These are phyloP conservation scores for Anisodus acutangulus DNA, from an alignment of 257 asterid species.

Conservation along the genomic window DNA sequence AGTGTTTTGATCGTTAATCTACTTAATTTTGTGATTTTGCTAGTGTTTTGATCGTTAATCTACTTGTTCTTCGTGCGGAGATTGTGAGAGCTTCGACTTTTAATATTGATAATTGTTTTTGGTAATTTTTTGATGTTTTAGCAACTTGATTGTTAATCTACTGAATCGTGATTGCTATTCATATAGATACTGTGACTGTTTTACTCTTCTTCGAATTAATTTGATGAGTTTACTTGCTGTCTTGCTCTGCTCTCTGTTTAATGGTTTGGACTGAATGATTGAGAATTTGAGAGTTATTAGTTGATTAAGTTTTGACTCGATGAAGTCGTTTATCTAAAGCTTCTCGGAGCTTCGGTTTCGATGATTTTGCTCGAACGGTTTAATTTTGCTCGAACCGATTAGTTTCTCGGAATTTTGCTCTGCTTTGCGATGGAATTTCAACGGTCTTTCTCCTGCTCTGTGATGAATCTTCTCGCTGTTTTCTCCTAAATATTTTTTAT, in stretches of 20 bases:
- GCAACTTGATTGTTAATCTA: not conserved
- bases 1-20: conserved; percentile 8
- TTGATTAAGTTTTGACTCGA: not conserved
- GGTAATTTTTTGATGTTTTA: not conserved
- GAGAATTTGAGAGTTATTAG: not conserved
- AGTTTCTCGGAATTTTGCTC: not conserved
- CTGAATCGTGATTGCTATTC: not conserved
- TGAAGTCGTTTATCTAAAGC: not conserved
- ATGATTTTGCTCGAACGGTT: not conserved
- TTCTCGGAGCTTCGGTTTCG: not conserved
- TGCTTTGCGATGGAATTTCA: not conserved
- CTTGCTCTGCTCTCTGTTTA: not conserved
- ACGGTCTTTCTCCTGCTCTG: not conserved
- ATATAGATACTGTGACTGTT: not conserved
- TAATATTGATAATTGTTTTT: not conserved
- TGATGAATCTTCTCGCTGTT: not conserved
- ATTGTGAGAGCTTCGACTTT: not conserved
- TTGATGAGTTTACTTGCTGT: not conserved
- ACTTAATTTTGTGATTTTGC: not conserved
- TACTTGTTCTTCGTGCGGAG: not conserved
- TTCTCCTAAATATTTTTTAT: too few species aligned
- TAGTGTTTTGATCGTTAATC: not conserved
- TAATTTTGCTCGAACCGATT: not conserved
- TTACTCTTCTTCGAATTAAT: not conserved
- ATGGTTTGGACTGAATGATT: not conserved